phyloP scores from a whole-genome alignment of 352 stramenopile species.

The Globisporangium camurandrum region DNA sequence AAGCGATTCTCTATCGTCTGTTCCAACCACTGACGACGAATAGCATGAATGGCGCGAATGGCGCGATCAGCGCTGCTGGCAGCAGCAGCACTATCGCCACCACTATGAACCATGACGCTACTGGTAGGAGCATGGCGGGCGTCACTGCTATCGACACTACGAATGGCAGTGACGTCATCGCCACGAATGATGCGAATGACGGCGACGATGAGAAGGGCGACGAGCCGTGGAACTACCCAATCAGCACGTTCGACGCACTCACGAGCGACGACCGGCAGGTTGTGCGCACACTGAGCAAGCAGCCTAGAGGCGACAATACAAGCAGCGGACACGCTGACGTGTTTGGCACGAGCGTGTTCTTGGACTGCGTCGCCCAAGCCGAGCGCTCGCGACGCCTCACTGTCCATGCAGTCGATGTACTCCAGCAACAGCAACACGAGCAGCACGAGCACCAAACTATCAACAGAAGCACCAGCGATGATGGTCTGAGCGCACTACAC shows the following conservation, averaged over 20 bases:
- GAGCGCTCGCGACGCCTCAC: slow-evolving; percentile 56
- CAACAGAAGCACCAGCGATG: not conserved
- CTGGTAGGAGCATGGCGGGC: not conserved
- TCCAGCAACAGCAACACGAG: slow-evolving; percentile 10
- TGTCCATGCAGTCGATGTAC: slow-evolving; percentile 40
- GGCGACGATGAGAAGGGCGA: slow-evolving; percentile 9
- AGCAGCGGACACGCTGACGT: slow-evolving; percentile 47
- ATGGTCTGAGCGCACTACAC: no score
- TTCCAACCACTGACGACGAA: slow-evolving; percentile 1
- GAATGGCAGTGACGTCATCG: no score
- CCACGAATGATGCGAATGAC: not conserved
- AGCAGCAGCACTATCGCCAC: not conserved
- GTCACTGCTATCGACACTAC: no score
- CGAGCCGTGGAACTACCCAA: slow-evolving; percentile 55
- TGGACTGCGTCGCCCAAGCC: slow-evolving; percentile 61
- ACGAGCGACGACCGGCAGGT: slow-evolving; percentile 59
- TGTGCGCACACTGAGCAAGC: slow-evolving; percentile 52
- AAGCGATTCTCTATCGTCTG: slow-evolving; percentile 7
- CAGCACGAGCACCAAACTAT: not conserved
- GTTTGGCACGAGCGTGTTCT: slow-evolving; percentile 52
- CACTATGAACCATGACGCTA: not conserved
- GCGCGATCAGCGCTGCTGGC: not conserved
- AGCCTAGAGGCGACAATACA: no score
- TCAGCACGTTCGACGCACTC: slow-evolving; percentile 54
- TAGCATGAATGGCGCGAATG: not conserved